Base-by-base conservation (phyloP, 345 rosid species). In the Ceriops decandra region DNA sequence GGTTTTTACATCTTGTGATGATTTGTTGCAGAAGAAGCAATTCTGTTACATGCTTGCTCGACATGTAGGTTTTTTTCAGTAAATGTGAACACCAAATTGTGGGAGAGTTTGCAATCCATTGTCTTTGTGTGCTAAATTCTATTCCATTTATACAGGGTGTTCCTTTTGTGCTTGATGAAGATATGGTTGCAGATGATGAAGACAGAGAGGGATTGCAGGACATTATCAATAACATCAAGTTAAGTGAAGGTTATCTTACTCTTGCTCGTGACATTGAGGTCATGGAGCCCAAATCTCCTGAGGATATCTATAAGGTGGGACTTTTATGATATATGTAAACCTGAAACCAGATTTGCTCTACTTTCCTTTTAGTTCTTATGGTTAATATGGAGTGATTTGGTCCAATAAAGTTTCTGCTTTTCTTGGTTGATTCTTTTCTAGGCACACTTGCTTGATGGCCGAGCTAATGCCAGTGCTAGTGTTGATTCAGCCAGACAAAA, bases 231-330 rank as follows among this genome's bases (percentile, higher is more conserved):
- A 92, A 90, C 69, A 30, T 72, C 28, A 88, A 84, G 80, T 68
- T 95, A 68, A 88, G 93, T 70, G 99, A 92, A 80, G 93, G 98
- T 64, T 95, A 92, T 80, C 89, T 95, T 62, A 82, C 93, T 4
- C 98, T 95, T 77, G 97, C 98, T 70, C 92, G 96, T 64, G 99
- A 95, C 86, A 87, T 95, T 35, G 98, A 95, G 86, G 99, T 95
- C 79, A 88, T 95, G 98, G 99, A 95, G 82, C 86, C 98, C 64
- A 95, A 90, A 75, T 86, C 96, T 47, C 98, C 96, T 64, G 98
- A 95, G 80, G 97, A 95, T 67, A 86, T 95, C 72, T 95, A 92
- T 69, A 95, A 95, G 98, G 99, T 95, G 52, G 75, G 68, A 78
- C 8, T 59, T 35, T 38, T 30, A 38, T 57, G 21, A 42, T 38